Percentiles rank a stretch among this genome's conserved stretches.
Evolutionary conservation across 1,139 yeast species (phyloP).

Genomic region (Diutina sp.): DNA sequence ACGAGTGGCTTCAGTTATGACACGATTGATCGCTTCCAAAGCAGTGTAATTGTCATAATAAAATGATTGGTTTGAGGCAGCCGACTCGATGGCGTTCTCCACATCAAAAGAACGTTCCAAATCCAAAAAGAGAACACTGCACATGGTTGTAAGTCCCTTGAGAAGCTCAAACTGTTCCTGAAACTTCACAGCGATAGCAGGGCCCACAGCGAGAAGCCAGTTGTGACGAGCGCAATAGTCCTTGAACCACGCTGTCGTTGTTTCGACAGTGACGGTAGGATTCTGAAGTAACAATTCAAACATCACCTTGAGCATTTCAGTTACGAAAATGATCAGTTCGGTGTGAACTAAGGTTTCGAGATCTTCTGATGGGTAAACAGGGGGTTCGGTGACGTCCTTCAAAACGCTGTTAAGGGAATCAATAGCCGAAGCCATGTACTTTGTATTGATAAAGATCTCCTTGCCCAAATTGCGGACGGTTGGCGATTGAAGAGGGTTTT

Average conservation of each 20-base stretch:
- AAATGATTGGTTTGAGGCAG: slow-evolving; percentile 10
- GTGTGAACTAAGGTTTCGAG: slow-evolving; percentile 3
- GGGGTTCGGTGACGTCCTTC: slow-evolving; percentile 3
- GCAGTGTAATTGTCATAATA: slow-evolving; percentile 31
- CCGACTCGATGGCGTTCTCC: neutral
- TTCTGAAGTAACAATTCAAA: slow-evolving; percentile 24
- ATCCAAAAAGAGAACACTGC: slow-evolving; percentile 41
- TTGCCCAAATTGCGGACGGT: slow-evolving; percentile 26
- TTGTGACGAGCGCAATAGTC: slow-evolving; percentile 29
- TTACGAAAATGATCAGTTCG: slow-evolving; percentile 21
- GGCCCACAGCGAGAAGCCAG: slow-evolving; percentile 20
- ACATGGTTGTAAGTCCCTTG: slow-evolving; percentile 34
- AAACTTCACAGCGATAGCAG: slow-evolving; percentile 12
- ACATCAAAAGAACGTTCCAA: slow-evolving; percentile 27
- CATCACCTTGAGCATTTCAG: slow-evolving; percentile 32
- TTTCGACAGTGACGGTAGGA: slow-evolving; percentile 16
- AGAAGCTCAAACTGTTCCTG: slow-evolving; percentile 26
- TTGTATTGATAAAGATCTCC: slow-evolving; percentile 16
- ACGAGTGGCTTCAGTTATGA: slow-evolving; percentile 12
- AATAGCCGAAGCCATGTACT: slow-evolving; percentile 16
- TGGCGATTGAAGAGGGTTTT: slow-evolving; percentile 16
- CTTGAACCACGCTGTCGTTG: slow-evolving; percentile 41
- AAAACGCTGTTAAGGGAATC: slow-evolving; percentile 8
- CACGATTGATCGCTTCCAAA: slow-evolving; percentile 26
- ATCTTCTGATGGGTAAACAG: neutral